Evolutionary conservation across 441 rosid species (phyloP), one percentile per base, ranked within the genome.

Genomic region (Flueggea neowawraea): DNA sequence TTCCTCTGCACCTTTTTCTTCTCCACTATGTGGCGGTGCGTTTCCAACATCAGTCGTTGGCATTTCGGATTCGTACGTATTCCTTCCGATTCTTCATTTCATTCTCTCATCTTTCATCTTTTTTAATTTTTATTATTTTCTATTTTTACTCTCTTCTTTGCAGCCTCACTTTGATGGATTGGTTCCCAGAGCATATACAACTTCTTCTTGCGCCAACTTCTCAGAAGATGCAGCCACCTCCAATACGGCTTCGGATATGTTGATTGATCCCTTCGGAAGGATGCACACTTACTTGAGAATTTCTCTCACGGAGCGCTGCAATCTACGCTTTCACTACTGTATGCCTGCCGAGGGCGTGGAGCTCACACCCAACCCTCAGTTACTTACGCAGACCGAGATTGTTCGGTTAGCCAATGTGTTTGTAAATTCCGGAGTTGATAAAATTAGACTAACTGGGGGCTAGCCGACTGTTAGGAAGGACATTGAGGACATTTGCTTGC

Each of bases 311-410:
- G 98, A 93, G 64, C 87, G 97, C 6, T 88, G 98, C 82, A 93
- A 93, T 62, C 81, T 88, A 17, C 77, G 96, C 56, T 93, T 97
- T 69, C 97, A 86, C 36, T 93, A 93, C 52, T 93, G 97, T 72
- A 90, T 90, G 98, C 97, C 97, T 0, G 68, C 87, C 12, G 97
- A 90, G 58, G 98, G 98, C 3, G 89, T 84, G 59, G 92, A 88
- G 51, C 96, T 93, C 55, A 86, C 95, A 66, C 87, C 95, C 12
- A 66, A 54, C 17, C 80, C 98, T 33, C 81, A 79, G 52, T 70
- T 93, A 64, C 80, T 93, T 10, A 77, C 87, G 1, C 81, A 59
- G 57, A 61, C 73, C 43, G 98, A 93, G 87, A 82, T 90, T 59
- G 66, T 90, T 57, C 84, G 76, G 56, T 69, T 93, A 71, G 91